Conservation (phyloP, 495 filamentous ascomycete species). For the Coniosporium apollinis region DNA sequence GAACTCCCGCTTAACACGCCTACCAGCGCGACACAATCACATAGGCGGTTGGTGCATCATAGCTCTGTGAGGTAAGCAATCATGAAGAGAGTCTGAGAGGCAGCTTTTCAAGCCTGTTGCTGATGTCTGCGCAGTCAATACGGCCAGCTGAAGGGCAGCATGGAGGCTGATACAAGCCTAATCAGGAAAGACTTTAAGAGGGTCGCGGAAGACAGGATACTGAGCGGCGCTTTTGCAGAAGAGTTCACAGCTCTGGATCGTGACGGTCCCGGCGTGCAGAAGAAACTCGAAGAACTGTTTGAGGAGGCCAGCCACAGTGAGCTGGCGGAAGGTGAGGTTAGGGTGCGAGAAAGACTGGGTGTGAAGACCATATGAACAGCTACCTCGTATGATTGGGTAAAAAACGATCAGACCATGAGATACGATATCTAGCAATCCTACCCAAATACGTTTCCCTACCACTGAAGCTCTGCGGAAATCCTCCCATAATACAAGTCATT, state of each 20-base stretch:
- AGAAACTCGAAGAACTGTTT: slow-evolving; percentile 5
- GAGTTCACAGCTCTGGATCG: slow-evolving; percentile 7
- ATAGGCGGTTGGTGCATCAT: slow-evolving; percentile 5
- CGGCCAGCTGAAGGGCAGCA: slow-evolving; percentile 10
- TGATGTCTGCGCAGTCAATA: slow-evolving; percentile 7
- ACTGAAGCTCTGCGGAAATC: no score
- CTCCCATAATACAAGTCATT: no score
- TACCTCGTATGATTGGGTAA: no score
- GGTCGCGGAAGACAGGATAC: slow-evolving; percentile 7
- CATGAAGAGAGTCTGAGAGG: no score
- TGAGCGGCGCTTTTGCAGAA: slow-evolving; percentile 7
- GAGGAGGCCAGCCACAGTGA: slow-evolving; percentile 8
- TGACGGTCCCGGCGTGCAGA: slow-evolving; percentile 3
- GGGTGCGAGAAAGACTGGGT: slow-evolving; percentile 9
- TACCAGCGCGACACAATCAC: slow-evolving; percentile 6
- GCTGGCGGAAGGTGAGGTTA: slow-evolving; percentile 8
- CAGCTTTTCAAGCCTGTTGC: not conserved
- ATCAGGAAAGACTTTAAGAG: slow-evolving; percentile 8
- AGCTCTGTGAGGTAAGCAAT: slow-evolving; percentile 7
- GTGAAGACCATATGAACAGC: no score
- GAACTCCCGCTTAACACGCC: not conserved
- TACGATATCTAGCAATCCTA: no score
- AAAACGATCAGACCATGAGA: no score
- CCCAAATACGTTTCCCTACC: no score
- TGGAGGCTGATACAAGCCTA: slow-evolving; percentile 5